phyloP scores from a whole-genome alignment of 2,329 filamentous ascomycete species.

The Coleophoma eucalyptorum region DNA sequence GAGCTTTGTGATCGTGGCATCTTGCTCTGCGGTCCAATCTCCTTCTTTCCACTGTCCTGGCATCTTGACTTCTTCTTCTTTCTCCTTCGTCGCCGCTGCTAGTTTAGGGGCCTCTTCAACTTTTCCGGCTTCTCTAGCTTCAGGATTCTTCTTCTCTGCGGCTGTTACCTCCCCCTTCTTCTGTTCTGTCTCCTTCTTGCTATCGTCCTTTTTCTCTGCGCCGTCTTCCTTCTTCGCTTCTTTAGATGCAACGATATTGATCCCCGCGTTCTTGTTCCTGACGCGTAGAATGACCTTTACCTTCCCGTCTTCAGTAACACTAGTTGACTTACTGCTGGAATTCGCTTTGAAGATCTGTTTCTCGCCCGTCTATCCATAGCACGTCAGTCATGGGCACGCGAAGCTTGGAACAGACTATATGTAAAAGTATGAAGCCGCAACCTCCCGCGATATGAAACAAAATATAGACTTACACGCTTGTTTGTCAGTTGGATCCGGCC shows the following conservation, averaged over 20 bases:
- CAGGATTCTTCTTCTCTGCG: background rate
- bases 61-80: conserved; percentile 2
- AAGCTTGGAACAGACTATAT: too few species aligned
- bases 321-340: background rate
- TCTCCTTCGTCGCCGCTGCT: background rate
- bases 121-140: background rate
- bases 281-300: background rate
- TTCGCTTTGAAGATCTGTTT: background rate
- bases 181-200: background rate
- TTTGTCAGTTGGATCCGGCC: background rate
- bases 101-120: conserved; percentile 1
- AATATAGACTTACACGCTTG: background rate
- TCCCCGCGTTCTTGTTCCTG: background rate
- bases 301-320: background rate
- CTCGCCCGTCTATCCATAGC: background rate
- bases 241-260: background rate
- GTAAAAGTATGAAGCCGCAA: background rate
- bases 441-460: background rate
- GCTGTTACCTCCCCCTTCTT: background rate
- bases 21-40: conserved; percentile 22
- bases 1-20: conserved; percentile 17
- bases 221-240: conserved; percentile 2
- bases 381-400: too few species aligned
- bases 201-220: conserved; percentile 3
- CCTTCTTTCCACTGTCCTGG: background rate